Percentiles rank a stretch among this genome's conserved stretches.
These are phyloP conservation scores for Brassica balearica DNA, from an alignment of 441 rosid genomes.

Conservation along the genomic window DNA sequence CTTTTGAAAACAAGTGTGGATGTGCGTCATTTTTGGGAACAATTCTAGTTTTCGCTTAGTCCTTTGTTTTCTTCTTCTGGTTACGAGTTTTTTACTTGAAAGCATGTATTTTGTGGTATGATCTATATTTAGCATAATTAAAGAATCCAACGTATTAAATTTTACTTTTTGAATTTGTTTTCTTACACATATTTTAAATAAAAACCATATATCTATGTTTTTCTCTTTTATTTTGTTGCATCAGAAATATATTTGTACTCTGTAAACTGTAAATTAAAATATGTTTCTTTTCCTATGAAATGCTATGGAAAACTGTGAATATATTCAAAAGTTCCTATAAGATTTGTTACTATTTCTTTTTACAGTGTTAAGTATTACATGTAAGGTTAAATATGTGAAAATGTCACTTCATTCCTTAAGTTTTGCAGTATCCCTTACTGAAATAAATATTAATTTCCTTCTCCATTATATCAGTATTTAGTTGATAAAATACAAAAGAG, in stretches of 20 bases:
- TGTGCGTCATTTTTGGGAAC: slow-evolving; percentile 39
- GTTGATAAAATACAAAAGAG: not conserved
- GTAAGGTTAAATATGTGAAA: not conserved
- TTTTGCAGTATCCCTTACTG: not conserved
- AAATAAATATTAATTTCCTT: not conserved
- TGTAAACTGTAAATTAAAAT: not conserved
- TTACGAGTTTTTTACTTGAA: not conserved
- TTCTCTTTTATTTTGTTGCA: too few relatives aligned
- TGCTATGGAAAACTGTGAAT: not conserved
- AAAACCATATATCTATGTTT: too few relatives aligned
- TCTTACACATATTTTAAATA: not conserved
- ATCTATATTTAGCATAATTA: slow-evolving; percentile 3
- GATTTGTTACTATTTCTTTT: not conserved
- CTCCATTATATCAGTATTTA: not conserved
- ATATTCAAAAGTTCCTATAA: not conserved
- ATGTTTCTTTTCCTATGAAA: not conserved
- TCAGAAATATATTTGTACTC: not conserved
- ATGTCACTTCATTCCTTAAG: not conserved
- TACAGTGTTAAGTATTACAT: not conserved
- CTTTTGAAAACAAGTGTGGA: slow-evolving; percentile 32
- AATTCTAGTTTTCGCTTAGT: not conserved
- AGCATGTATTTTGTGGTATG: not conserved
- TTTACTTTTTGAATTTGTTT: not conserved
- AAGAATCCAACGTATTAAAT: not conserved
- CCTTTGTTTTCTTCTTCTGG: not conserved